A percentile compares a stretch with the other conserved stretches of the same genome.
Evolutionary conservation across 1,139 yeast genomes (phyloP).

Genomic region (Suhomyces panamericanus): DNA sequence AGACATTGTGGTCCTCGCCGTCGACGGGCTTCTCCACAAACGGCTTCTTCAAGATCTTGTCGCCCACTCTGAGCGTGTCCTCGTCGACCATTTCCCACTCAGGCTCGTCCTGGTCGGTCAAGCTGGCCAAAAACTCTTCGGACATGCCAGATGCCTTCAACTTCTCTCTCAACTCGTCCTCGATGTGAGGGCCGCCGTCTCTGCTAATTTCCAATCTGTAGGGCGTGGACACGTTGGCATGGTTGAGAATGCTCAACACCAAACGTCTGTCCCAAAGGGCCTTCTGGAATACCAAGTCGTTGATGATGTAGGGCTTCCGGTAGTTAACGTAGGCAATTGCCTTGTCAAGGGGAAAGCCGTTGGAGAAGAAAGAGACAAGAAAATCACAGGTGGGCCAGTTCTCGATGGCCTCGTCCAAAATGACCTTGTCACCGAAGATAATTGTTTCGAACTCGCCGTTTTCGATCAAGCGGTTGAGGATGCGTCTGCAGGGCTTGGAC

Average conservation of each 20-base stretch:
- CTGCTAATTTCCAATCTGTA: constrained; percentile 82
- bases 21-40: constrained; percentile 98
- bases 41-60: constrained; percentile 74
- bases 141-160: constrained; percentile 39
- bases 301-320: constrained; percentile 85
- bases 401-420: constrained; percentile 87
- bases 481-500: constrained; percentile 92
- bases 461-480: constrained; percentile 81
- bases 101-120: constrained; percentile 74
- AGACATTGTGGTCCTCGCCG: constrained; percentile 97
- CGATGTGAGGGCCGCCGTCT: constrained; percentile 94
- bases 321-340: constrained; percentile 89
- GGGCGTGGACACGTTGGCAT: constrained; percentile 87
- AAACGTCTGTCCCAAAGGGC: constrained; percentile 95
- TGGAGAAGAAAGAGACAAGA: constrained; percentile 87
- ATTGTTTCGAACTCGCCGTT: constrained; percentile 96
- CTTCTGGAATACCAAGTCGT: constrained; percentile 88
- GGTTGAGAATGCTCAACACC: constrained; percentile 78
- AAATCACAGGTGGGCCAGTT: constrained; percentile 99
- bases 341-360: constrained; percentile 94
- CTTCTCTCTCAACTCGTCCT: constrained; percentile 53
- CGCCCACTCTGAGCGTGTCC: constrained; percentile 84
- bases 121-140: constrained; percentile 49
- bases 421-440: constrained; percentile 96
- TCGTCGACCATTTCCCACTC: constrained; percentile 84